Conservation (phyloP, 176 grass and related monocot genomes). For the Bonia amplexicaulis region DNA sequence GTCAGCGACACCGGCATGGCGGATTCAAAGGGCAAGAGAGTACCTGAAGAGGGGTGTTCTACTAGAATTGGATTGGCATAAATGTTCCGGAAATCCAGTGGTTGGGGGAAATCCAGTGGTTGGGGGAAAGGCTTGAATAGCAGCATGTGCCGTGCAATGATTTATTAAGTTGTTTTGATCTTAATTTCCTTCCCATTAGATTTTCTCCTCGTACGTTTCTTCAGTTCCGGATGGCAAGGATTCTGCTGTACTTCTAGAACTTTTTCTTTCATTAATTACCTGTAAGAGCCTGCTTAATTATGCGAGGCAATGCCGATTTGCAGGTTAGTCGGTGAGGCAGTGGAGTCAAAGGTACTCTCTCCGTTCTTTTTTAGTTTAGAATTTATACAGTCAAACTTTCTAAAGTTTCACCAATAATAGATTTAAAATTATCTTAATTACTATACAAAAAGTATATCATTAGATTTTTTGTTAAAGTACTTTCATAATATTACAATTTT, state of each 20-base stretch:
- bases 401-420: no score
- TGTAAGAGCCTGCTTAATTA: not conserved
- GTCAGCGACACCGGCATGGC: constrained; percentile 22
- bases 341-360: not conserved
- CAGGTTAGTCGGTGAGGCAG: not conserved
- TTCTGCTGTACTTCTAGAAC: not conserved
- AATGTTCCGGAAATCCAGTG: constrained; percentile 6
- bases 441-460: no score
- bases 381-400: no score
- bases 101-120: not conserved
- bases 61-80: constrained; percentile 3
- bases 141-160: not conserved
- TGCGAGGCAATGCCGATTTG: not conserved
- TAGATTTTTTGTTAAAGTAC: no score
- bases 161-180: not conserved
- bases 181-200: not conserved
- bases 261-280: not conserved
- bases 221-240: not conserved
- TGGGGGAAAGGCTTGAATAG: not conserved
- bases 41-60: not conserved
- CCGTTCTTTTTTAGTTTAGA: no score
- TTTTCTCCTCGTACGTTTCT: not conserved
- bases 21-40: constrained; percentile 19
- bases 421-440: no score
- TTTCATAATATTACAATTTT: no score